Evolutionary conservation across 495 filamentous ascomycete genomes (phyloP), one percentile per base, ranked within the genome.

Genomic region (Penicillium coprophilum): DNA sequence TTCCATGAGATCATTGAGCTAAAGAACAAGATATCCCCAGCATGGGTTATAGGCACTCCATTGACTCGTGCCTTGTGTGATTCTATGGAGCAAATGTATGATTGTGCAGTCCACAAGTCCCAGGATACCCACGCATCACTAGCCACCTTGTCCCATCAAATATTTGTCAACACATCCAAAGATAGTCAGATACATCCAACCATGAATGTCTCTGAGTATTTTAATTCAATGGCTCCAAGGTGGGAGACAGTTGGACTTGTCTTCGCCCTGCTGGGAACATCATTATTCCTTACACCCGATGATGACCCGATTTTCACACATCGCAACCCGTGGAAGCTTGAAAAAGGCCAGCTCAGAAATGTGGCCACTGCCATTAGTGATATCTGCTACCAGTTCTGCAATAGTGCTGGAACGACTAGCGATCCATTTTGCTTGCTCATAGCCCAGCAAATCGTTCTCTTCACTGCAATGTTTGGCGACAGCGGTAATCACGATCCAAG

Each of bases 171-270:
- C 46, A 47, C 46, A 31, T 32, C 46, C 1, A 20, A 20, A 30
- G 32, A 40, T 39, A 6, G 19, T 24, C 36, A 15, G 9, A 51
- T 34, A 20, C 20, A 36, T 27, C 15, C 49, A 9, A 40, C 43
- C 15, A 59, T 59, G 45, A 15, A 43, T 9, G 28, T 59, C 3
- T 10, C 31, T 5, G 43, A 59, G 12, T 59, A 59, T 59, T 31
- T 56, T 5, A 30, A 46, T 34, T n/a, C 54, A 15, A 55, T 49
- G 19, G 24, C 34, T 5, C 32, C n/a, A 1, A 46, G 52, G 24
- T 59, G 57, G 57, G 57, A 59, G 19, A 49, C 38, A 23, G 39
- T 59, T 8, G 57, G 57, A 20, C 20, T 59, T 17, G 8, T 59
- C 6, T 55, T 59, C 34, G 52, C 17, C 12, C 10, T 59, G 13